These are phyloP conservation scores for Neonectria neomacrospora DNA, from an alignment of 2,329 filamentous ascomycete species.

Conservation along the genomic window DNA sequence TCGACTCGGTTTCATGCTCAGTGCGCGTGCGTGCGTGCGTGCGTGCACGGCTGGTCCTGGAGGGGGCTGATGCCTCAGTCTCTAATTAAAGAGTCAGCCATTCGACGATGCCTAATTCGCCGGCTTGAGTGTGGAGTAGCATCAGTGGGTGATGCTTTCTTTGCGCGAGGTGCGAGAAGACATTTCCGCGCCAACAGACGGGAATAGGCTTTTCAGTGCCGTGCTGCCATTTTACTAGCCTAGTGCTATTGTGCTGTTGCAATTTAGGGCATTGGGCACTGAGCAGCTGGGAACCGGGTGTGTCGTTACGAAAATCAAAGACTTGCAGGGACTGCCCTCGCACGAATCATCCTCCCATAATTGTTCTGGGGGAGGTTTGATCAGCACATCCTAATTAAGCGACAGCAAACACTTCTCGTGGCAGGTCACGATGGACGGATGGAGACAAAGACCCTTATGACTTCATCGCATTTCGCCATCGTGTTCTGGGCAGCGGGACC, in stretches of 20 bases:
- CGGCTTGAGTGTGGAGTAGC: neutral
- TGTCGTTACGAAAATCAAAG: constrained; percentile 14
- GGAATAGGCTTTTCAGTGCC: constrained; percentile 16
- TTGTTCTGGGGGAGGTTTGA: constrained; percentile 27
- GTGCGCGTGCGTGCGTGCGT: constrained; percentile 1
- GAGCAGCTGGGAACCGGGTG: neutral
- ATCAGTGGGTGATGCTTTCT: constrained; percentile 4
- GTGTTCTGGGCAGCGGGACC: constrained; percentile 21
- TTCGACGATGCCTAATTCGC: constrained; percentile 13
- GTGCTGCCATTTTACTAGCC: constrained; percentile 3
- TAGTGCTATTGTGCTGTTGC: neutral
- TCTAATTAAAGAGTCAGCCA: constrained; percentile 18
- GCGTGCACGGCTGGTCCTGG: neutral
- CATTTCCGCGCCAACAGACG: constrained; percentile 12
- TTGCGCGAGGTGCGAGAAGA: constrained; percentile 1
- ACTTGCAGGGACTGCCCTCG: constrained; percentile 1
- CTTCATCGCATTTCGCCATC: constrained; percentile 40
- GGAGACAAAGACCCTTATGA: constrained; percentile 45
- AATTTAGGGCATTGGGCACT: neutral
- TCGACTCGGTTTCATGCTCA: constrained; percentile 11
- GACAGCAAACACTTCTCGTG: constrained; percentile 12
- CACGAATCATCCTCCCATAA: constrained; percentile 12
- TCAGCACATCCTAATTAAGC: constrained; percentile 4
- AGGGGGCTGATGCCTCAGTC: constrained; percentile 15
- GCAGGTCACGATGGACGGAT: constrained; percentile 31